Percentiles rank a stretch among this genome's conserved stretches.
Conservation (phyloP, 768 basidiomycete species). For the Chalciporus piperatus region DNA sequence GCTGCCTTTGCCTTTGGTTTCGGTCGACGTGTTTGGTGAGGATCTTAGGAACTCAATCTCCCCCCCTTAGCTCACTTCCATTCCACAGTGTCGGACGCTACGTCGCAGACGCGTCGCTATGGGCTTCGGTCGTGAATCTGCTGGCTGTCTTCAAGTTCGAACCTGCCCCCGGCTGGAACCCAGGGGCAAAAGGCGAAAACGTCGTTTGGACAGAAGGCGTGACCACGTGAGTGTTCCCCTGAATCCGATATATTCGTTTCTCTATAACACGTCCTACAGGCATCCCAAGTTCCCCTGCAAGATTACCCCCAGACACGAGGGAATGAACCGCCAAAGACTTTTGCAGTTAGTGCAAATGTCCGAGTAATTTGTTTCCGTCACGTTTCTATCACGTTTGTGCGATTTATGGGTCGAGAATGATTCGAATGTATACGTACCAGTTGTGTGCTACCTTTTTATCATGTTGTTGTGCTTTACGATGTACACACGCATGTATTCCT, state of each 20-base stretch:
- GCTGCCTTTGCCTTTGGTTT: slow-evolving; percentile 25
- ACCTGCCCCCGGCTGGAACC: neutral
- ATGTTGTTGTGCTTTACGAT: neutral
- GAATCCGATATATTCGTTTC: neutral
- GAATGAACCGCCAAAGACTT: neutral
- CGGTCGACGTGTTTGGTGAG: slow-evolving; percentile 37
- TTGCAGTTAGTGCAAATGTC: neutral
- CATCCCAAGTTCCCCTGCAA: slow-evolving; percentile 6
- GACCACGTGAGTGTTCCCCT: slow-evolving; percentile 6
- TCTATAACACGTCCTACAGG: neutral
- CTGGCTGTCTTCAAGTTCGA: slow-evolving; percentile 9
- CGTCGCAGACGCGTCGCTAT: slow-evolving; percentile 37
- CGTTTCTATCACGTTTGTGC: neutral
- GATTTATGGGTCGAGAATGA: neutral
- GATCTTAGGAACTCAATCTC: too few relatives aligned
- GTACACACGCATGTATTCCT: neutral
- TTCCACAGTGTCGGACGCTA: slow-evolving; percentile 34
- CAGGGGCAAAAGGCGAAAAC: slow-evolving; percentile 1
- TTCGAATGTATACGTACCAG: neutral
- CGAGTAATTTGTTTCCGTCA: neutral
- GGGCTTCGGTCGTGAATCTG: slow-evolving; percentile 11
- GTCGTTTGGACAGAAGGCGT: slow-evolving; percentile 11
- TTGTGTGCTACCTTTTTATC: neutral
- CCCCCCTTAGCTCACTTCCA: neutral
- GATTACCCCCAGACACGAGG: neutral